Base-by-base conservation (phyloP, 106 monocot genomes). In the Acorus calamus region DNA sequence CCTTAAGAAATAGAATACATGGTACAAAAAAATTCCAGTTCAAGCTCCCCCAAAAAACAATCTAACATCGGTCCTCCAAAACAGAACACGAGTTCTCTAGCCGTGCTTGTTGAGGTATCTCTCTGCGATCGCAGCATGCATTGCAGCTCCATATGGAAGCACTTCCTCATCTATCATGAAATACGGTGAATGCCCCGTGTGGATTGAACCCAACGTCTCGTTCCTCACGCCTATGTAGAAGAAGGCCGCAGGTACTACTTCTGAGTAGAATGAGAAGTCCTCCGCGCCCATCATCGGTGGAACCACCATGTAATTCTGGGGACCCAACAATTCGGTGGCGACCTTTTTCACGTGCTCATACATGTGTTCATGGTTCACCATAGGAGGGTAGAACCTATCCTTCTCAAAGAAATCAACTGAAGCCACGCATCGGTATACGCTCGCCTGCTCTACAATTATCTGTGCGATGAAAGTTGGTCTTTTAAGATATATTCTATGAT, bases 111-210 rank as follows among this genome's bases (percentile, higher is more conserved):
- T 59, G 75, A 93, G 80, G 56, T 77, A 93, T 9, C 80, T 79
- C 78, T 85, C 88, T 0, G 93, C 93, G 46, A 93, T 62, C 11
- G 93, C 80, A 41, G 93, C 93, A 54, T 93, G 89, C 53, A 89
- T 7, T 0, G 89, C 89, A 3, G 93, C 82, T 48, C 93, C 93
- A 46, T 60, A 52, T 2, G 85, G 85, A 4, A 93, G 80, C 44
- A 67, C 78, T 61, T 74, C 76, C 60, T 93, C 93, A 47, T 93
- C 86, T 10, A 93, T 81, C 79, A 74, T 83, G 56, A 89, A 93
- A 62, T 76, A 67, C 0, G 93, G 93, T 1, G 93, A 93, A 59
- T 93, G 93, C 4, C 63, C 81, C 0, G 61, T 48, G 68, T 89
- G 85, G 13, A 79, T 12, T 0, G 80, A 78, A 6, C 89, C 93